Base-by-base conservation (phyloP, 73 alveolate genomes). In the Breviolum minutum region DNA sequence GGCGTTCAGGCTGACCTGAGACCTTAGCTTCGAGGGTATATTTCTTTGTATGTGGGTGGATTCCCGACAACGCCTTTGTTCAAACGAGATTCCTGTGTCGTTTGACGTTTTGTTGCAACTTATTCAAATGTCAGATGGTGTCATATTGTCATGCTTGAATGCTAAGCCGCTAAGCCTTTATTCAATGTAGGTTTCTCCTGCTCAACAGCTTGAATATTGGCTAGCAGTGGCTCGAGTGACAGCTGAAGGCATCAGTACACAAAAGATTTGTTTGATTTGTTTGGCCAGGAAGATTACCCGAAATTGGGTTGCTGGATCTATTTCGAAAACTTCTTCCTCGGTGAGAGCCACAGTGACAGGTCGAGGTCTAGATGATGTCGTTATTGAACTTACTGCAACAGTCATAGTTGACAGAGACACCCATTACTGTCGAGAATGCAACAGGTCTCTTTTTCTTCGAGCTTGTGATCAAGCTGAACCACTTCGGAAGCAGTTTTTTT, bases 401-500 rank as follows among this genome's bases (percentile, higher is more conserved):
- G 54, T 40, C 54, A 40, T 40, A 0, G 54, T 3, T 3, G 54
- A 40, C 54, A 40, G 54, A 40, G 54, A 68, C 77, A 68, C 77
- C 77, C 77, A 4, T 22, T 68, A 68, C 77, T 17, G 24, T 68
- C 77, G 77, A 68, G 54, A 40, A 0, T 40, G 3, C 76, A 13
- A 8, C 68, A 92, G 98, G 98, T 81, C 83, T 92, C 32, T 92
- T 92, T 90, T 17, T 92, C 69, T 92, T 92, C 29, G 98, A 92
- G 81, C 86, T 92, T 19, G 60, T 74, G 91, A 92, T 92, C 91
- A 80, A 81, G 27, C 61, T 92, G 73, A 74, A 66, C 98, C 98
- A 92, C 30, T 92, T 73, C 60, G 98, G 98, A 61, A 2, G 71
- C 12, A 2, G 27, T 5, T 92, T 92, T 48, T 92, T 92, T 90